These are phyloP conservation scores for Tricladium varicosporioides DNA, from an alignment of 2,329 filamentous ascomycete genomes.

Conservation along the genomic window DNA sequence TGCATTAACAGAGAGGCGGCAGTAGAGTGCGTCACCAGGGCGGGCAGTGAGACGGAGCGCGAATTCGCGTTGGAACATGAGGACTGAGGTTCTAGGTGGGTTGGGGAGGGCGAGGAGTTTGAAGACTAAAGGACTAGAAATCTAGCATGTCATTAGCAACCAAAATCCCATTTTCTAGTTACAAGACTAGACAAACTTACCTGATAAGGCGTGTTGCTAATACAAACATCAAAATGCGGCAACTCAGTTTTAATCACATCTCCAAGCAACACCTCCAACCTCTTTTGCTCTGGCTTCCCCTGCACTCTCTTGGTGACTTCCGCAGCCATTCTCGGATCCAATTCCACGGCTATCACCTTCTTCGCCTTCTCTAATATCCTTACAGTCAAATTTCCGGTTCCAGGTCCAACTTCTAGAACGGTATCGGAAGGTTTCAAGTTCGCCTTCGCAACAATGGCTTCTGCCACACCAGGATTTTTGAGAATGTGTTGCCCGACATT, in stretches of 20 bases:
- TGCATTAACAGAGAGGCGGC: conserved; percentile 84
- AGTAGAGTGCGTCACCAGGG: conserved; percentile 86
- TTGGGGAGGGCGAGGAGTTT: conserved; percentile 76
- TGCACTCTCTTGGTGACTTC: conserved; percentile 93
- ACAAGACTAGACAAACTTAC: conserved; percentile 34
- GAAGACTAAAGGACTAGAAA: conserved; percentile 89
- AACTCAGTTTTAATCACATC: conserved; percentile 84
- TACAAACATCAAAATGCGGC: conserved; percentile 79
- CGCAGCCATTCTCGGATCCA: conserved; percentile 89
- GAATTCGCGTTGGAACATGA: conserved; percentile 97
- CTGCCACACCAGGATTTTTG: conserved; percentile 84
- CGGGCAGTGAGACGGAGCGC: conserved; percentile 85
- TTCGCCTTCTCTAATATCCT: conserved; percentile 86
- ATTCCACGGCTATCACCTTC: conserved; percentile 78
- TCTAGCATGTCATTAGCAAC: conserved; percentile 45
- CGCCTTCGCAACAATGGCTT: conserved; percentile 82
- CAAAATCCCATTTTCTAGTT: conserved; percentile 19
- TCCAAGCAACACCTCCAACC: conserved; percentile 83
- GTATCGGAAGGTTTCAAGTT: conserved; percentile 85
- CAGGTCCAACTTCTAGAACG: conserved; percentile 89
- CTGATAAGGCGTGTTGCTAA: conserved; percentile 66
- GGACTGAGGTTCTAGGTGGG: conserved; percentile 78
- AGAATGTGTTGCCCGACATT: conserved; percentile 72
- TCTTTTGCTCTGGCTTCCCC: conserved; percentile 78
- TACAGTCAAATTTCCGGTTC: conserved; percentile 85